Evolutionary conservation across 2,329 filamentous ascomycete genomes (phyloP), one percentile per base, ranked within the genome.

Genomic region (Neofusicoccum sp.): DNA sequence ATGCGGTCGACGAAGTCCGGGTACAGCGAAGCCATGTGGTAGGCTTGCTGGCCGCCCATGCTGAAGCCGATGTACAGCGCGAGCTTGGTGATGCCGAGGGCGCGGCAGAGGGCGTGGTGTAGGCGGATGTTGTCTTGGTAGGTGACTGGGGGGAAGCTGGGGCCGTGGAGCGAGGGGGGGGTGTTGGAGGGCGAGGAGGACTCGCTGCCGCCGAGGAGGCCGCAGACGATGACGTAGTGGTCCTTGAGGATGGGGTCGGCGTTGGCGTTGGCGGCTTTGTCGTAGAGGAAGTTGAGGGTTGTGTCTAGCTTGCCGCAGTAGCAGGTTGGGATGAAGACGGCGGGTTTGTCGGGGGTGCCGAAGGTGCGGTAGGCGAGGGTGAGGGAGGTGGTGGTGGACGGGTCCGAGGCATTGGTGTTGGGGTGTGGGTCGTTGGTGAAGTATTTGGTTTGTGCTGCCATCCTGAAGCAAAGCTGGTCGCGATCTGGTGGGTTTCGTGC

Each of bases 41-140:
- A 86, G 2, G 82, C 78, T 62, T 84, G 79, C 28, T 80, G 81
- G 1, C 82, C 84, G 41, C 83, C 84, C 84, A 86, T 85, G 52
- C 80, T 84, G 78, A 84, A 86, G 1, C 84, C 84, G 2, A 85
- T 68, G 36, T 85, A 80, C 8, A 80, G 78, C 12, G 80, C 76
- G 0, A 84, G 74, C 39, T 77, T 73, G 11, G 69, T 67, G 12
- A 85, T 71, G 1, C 77, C 77, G 0, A 86, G 74, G 3, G 73
- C 69, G 48, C 78, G 65, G 4, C 76, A 76, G 1, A 85, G 76
- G 0, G 71, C 68, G 60, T 83, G 70, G 68, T 86, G 83, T 0
- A 83, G 78, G 0, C 73, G 73, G n/a, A 86, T 79, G 65, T 84
- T 84, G 67, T 86, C 84, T 65, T 76, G 76, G 66, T 84, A 80